These are phyloP conservation scores for Zarea fungicola DNA, from an alignment of 2,329 filamentous ascomycete genomes.

Conservation along the genomic window DNA sequence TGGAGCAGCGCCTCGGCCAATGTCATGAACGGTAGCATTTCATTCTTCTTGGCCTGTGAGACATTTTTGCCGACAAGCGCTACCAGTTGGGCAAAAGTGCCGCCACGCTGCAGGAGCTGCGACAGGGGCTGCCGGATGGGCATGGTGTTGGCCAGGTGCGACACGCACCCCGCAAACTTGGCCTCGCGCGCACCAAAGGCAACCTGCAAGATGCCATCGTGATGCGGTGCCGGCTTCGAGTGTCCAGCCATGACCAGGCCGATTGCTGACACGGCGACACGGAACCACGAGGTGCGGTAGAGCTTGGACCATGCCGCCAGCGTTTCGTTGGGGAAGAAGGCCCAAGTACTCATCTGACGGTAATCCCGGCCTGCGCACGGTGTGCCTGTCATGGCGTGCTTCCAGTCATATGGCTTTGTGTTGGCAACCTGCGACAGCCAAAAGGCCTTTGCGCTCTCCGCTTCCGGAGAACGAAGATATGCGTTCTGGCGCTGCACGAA, in stretches of 20 bases:
- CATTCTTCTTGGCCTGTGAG: constrained; percentile 1
- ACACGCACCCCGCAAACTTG: background rate
- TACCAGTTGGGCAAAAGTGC: background rate
- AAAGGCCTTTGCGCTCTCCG: background rate
- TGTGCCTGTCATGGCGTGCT: background rate
- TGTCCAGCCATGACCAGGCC: constrained; percentile 1
- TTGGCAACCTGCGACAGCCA: background rate
- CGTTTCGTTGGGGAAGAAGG: background rate
- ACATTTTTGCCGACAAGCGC: background rate
- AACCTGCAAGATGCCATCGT: background rate
- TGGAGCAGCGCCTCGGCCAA: constrained; percentile 1
- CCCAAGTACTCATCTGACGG: constrained; percentile 1
- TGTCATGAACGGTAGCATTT: background rate
- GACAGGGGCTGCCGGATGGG: constrained; percentile 1
- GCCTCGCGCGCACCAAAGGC: background rate
- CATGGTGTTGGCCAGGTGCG: constrained; percentile 7
- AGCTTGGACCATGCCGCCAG: background rate
- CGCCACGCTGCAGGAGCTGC: background rate
- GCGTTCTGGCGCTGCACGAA: constrained; percentile 2
- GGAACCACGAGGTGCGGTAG: constrained; percentile 4
- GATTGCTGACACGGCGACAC: background rate
- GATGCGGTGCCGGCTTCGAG: background rate
- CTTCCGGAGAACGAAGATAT: background rate
- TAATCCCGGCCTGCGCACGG: background rate
- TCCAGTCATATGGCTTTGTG: background rate